These are phyloP conservation scores for Drechmeria coniospora DNA, from an alignment of 2,329 filamentous ascomycete species.

Conservation along the genomic window DNA sequence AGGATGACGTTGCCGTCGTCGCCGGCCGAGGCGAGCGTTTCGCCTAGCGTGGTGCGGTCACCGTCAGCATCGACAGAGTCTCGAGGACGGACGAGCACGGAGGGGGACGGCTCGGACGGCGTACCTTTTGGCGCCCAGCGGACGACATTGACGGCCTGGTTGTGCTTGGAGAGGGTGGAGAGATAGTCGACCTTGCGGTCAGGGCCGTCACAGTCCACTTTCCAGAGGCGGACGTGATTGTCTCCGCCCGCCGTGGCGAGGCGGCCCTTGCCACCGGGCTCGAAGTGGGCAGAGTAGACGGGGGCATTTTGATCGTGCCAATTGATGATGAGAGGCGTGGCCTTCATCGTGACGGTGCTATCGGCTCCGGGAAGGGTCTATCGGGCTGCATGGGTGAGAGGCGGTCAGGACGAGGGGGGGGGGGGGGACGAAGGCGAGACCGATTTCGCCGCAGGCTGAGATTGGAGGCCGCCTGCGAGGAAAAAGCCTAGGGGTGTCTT, in stretches of 20 bases:
- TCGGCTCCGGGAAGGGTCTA: constrained; percentile 10
- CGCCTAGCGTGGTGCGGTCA: constrained; percentile 41
- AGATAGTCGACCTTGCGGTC: constrained; percentile 84
- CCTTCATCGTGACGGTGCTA: constrained; percentile 59
- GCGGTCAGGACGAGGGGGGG: not conserved
- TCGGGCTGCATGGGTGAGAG: constrained; percentile 15
- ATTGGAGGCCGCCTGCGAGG: too few species aligned
- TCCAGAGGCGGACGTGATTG: constrained; percentile 94
- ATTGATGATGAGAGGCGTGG: constrained; percentile 87
- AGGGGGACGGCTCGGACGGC: constrained; percentile 8
- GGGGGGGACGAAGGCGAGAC: not conserved
- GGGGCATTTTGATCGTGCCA: constrained; percentile 97
- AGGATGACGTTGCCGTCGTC: constrained; percentile 95
- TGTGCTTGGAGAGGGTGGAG: constrained; percentile 82
- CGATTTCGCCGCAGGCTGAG: too few species aligned
- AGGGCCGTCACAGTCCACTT: constrained; percentile 68
- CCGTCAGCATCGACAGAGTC: constrained; percentile 2
- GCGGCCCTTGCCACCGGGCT: constrained; percentile 78
- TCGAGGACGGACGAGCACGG: not conserved
- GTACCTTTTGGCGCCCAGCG: constrained; percentile 86
- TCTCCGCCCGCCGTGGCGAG: constrained; percentile 91
- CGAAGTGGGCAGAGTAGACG: constrained; percentile 95
- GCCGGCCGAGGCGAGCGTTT: constrained; percentile 84
- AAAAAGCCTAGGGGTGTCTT: too few species aligned
- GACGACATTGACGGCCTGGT: constrained; percentile 95